phyloP scores from a whole-genome alignment of 2,329 filamentous ascomycete genomes.

The Ophiocordyceps camponoti-saundersi region DNA sequence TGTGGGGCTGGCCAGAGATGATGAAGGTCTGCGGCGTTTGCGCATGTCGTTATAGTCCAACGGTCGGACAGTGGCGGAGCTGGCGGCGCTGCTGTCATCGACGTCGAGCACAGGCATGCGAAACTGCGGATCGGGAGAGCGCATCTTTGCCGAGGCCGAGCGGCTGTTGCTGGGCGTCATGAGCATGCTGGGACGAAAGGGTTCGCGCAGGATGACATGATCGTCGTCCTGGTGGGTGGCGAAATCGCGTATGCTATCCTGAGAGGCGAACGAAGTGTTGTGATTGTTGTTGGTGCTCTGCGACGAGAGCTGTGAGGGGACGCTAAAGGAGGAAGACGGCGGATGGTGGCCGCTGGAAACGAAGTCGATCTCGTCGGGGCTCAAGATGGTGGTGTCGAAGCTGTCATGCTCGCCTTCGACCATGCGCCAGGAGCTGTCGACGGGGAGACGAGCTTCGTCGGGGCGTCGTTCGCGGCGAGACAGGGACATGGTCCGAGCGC shows the following conservation, averaged over 20 bases:
- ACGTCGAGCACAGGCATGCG: constrained; percentile 32
- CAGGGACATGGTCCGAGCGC: not conserved
- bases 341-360: constrained; percentile 19
- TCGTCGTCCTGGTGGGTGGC: constrained; percentile 36
- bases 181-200: constrained; percentile 36
- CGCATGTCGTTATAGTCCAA: constrained; percentile 1
- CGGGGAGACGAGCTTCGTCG: constrained; percentile 14
- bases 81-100: constrained; percentile 13
- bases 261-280: constrained; percentile 25
- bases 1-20: no score
- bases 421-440: constrained; percentile 42
- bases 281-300: constrained; percentile 6
- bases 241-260: constrained; percentile 40
- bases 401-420: constrained; percentile 44
- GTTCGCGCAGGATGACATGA: constrained; percentile 33
- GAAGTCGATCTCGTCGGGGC: constrained; percentile 21
- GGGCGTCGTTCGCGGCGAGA: not conserved
- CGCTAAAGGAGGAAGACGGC: constrained; percentile 19
- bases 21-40: not conserved
- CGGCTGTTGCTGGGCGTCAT: constrained; percentile 14
- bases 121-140: constrained; percentile 32
- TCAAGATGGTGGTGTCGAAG: constrained; percentile 37
- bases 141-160: constrained; percentile 10
- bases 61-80: constrained; percentile 15
- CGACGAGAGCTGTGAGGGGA: constrained; percentile 14